Evolutionary conservation across 2,329 filamentous ascomycete genomes (phyloP).

Genomic region (Diplodia seriata): DNA sequence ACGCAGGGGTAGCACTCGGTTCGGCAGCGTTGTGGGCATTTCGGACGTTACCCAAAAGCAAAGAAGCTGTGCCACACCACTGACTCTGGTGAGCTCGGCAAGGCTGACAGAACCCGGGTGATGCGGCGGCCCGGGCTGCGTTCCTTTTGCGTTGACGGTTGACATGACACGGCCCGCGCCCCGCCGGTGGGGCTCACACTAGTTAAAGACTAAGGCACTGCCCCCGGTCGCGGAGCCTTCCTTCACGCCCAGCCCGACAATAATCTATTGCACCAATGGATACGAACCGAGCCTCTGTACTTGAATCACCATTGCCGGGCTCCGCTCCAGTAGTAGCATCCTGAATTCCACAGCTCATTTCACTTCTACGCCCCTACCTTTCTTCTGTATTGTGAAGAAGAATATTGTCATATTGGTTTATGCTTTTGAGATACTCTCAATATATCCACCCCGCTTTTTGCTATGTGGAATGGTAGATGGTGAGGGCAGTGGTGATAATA

Average conservation of each 20-base stretch:
- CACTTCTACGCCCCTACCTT: too few relatives aligned
- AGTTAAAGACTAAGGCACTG: too few relatives aligned
- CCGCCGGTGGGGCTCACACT: conserved; percentile 5
- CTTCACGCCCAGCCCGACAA: background rate
- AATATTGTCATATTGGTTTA: too few relatives aligned
- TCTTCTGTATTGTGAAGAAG: too few relatives aligned
- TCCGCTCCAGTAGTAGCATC: background rate
- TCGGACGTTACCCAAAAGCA: conserved; percentile 8
- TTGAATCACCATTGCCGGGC: background rate
- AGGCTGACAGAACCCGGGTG: background rate
- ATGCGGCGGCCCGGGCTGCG: background rate
- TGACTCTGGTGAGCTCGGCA: conserved; percentile 1
- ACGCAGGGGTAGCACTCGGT: conserved; percentile 11
- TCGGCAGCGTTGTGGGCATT: background rate
- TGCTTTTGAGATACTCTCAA: too few relatives aligned
- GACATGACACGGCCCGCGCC: conserved; percentile 18
- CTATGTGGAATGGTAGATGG: too few relatives aligned
- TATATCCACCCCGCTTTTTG: too few relatives aligned
- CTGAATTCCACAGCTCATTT: too few relatives aligned
- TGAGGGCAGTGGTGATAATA: too few relatives aligned
- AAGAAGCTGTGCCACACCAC: conserved; percentile 7
- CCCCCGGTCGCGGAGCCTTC: background rate
- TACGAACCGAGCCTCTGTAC: background rate
- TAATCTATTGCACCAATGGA: conserved; percentile 12
- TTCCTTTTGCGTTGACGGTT: background rate